Conservation (phyloP, 768 basidiomycete species). For the Boletellus ananas region DNA sequence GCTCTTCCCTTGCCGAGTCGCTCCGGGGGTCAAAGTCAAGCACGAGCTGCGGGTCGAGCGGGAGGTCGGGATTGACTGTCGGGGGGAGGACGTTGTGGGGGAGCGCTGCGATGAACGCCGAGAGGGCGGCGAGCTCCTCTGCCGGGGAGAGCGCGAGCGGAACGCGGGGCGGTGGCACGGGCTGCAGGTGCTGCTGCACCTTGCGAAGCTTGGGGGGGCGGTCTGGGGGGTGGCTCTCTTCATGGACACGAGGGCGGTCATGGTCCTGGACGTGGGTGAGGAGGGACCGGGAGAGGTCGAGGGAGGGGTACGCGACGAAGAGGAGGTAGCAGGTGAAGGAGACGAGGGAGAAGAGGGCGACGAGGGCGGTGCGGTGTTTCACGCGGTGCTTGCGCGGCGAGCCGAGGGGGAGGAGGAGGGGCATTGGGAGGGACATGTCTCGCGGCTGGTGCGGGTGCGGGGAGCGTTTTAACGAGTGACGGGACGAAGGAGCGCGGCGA, state of each 20-base stretch:
- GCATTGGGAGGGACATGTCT: constrained; percentile 32
- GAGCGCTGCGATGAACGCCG: constrained; percentile 68
- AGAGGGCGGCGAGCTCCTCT: constrained; percentile 72
- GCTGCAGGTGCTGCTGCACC: constrained; percentile 7
- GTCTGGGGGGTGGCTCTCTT: constrained; percentile 29
- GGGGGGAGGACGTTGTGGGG: constrained; percentile 73
- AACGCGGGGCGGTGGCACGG: constrained; percentile 24
- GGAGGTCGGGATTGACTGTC: constrained; percentile 54
- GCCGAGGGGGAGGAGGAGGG: constrained; percentile 22
- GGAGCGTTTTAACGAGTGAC: constrained; percentile 18
- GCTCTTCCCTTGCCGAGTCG: constrained; percentile 55
- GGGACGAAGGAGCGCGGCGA: constrained; percentile 25
- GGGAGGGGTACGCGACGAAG: constrained; percentile 43
- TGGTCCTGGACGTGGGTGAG: constrained; percentile 22
- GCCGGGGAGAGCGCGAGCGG: constrained; percentile 46
- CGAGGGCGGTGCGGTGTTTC: constrained; percentile 50
- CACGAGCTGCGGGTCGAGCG: constrained; percentile 77
- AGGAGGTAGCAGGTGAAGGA: constrained; percentile 54
- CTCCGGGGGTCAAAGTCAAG: constrained; percentile 80
- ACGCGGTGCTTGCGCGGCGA: constrained; percentile 33
- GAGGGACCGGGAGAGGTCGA: constrained; percentile 35
- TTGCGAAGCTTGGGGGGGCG: constrained; percentile 6
- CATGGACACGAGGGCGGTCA: constrained; percentile 1
- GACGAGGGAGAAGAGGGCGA: constrained; percentile 52
- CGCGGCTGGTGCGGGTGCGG: too few relatives aligned